Evolutionary conservation across 2,329 filamentous ascomycete species (phyloP).

Genomic region (Epichloe uncinata): DNA sequence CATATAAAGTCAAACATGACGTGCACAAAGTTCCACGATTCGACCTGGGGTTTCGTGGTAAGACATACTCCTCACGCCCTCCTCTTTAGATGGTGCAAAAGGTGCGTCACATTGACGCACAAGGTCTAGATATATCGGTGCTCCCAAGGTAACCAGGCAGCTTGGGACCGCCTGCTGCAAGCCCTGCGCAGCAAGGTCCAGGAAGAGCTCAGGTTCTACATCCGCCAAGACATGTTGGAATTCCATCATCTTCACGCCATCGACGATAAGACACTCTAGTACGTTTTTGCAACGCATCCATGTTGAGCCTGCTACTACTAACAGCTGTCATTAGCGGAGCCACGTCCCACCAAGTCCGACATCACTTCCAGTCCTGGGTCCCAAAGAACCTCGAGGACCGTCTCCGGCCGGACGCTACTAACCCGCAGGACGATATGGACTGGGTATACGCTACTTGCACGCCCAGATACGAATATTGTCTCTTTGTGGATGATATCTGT

Average conservation of each 20-base stretch:
- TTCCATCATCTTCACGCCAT: too few species aligned
- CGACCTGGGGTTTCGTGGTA: slow-evolving; percentile 1
- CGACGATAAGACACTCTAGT: background rate
- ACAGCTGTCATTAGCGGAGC: background rate
- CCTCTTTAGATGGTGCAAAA: background rate
- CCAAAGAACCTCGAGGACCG: background rate
- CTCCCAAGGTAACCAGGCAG: background rate
- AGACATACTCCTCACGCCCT: background rate
- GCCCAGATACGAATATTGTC: slow-evolving; percentile 2
- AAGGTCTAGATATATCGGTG: slow-evolving; percentile 1
- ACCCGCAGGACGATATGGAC: background rate
- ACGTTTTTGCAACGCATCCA: background rate
- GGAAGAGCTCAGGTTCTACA: background rate
- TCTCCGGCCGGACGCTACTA: background rate
- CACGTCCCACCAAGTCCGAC: slow-evolving; percentile 1
- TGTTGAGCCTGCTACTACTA: background rate
- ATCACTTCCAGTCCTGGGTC: slow-evolving; percentile 2
- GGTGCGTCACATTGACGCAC: background rate
- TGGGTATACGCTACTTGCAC: background rate
- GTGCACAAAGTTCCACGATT: background rate
- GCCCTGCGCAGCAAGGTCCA: background rate
- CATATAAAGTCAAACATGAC: background rate
- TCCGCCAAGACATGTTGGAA: background rate
- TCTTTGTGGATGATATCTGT: slow-evolving; percentile 1
- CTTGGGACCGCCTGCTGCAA: slow-evolving; percentile 1